These are phyloP conservation scores for Scenedesmus sp. DNA, from an alignment of 163 green algal genomes.

Conservation along the genomic window DNA sequence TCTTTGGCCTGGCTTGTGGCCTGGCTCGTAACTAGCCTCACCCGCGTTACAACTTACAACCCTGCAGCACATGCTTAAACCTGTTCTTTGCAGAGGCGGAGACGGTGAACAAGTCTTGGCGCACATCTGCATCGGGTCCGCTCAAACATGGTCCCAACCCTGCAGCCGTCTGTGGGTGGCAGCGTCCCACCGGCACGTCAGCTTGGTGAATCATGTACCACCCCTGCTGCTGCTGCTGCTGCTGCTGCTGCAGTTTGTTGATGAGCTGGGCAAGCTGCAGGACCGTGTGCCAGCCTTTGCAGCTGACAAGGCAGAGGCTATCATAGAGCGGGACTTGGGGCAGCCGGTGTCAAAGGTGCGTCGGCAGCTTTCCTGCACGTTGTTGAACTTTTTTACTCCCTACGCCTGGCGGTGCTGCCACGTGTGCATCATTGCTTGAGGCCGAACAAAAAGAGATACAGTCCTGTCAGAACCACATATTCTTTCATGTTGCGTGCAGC, in stretches of 20 bases:
- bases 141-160: neutral
- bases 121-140: neutral
- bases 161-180: neutral
- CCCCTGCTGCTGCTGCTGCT: conserved; percentile 5
- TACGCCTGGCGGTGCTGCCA: no score
- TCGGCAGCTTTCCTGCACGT: neutral
- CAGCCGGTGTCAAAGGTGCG: conserved; percentile 64
- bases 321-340: conserved; percentile 89
- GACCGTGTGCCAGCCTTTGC: conserved; percentile 95
- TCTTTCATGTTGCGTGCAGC: no score
- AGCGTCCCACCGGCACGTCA: neutral
- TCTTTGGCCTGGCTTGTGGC: neutral
- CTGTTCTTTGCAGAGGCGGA: conserved; percentile 86
- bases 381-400: no score
- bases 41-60: conserved; percentile 85
- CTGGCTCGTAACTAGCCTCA: conserved; percentile 60
- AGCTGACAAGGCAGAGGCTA: conserved; percentile 78
- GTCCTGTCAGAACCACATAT: no score
- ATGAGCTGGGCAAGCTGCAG: conserved; percentile 91
- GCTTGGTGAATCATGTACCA: neutral
- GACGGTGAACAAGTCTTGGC: neutral
- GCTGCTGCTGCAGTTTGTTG: conserved; percentile 81
- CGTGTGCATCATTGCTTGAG: no score
- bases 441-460: no score
- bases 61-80: conserved; percentile 86